phyloP scores from a whole-genome alignment of 495 filamentous ascomycete genomes.

The Astrothelium macrocarpum region DNA sequence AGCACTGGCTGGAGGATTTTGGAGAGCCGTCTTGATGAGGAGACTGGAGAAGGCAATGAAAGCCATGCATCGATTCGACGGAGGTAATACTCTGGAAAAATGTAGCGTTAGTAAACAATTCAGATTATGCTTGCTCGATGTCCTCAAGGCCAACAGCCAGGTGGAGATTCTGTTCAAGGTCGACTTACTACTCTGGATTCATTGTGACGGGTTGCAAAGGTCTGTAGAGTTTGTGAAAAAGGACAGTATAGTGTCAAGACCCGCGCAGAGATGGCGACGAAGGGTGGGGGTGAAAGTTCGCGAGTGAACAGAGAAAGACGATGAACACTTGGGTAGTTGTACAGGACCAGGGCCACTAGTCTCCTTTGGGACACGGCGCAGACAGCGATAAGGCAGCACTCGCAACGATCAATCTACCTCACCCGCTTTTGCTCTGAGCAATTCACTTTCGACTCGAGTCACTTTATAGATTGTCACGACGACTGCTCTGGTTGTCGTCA shows the following conservation, averaged over 20 bases:
- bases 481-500: background rate
- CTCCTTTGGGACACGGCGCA: background rate
- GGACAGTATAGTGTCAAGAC: background rate
- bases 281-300: background rate
- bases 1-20: background rate
- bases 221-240: background rate
- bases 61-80: background rate
- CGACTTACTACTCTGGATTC: constrained; percentile 4
- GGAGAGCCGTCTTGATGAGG: background rate
- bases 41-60: background rate
- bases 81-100: background rate
- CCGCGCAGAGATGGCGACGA: background rate
- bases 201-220: background rate
- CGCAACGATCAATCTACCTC: too few species aligned
- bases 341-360: background rate
- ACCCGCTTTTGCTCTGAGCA: too few species aligned
- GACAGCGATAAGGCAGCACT: too few species aligned
- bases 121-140: background rate
- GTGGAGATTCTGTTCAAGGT: background rate
- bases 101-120: background rate
- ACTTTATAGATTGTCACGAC: background rate
- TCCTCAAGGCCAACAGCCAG: background rate
- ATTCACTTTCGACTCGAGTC: background rate
- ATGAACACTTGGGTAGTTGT: background rate
- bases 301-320: constrained; percentile 4